Percentiles rank a stretch among this genome's conserved stretches.
phyloP scores from a whole-genome alignment of 108 stramenopile genomes.

The Fistulifera solaris region DNA sequence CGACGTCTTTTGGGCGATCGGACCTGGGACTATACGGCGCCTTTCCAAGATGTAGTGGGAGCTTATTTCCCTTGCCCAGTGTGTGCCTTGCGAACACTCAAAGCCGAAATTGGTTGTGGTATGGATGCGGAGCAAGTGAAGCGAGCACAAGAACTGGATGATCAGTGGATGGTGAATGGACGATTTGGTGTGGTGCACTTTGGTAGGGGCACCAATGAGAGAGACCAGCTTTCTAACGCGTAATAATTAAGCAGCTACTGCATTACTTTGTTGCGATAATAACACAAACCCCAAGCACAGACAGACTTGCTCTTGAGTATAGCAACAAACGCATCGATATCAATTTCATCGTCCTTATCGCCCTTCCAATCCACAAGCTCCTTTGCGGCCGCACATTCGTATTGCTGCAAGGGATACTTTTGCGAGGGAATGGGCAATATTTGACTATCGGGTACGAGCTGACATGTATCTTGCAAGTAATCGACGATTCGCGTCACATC shows the following conservation, averaged over 20 bases:
- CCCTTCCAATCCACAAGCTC: slow-evolving; percentile 48
- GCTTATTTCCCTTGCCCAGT: slow-evolving; percentile 88
- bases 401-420: slow-evolving; percentile 63
- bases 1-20: slow-evolving; percentile 87
- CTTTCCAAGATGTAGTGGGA: slow-evolving; percentile 85
- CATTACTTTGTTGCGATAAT: slow-evolving; percentile 13
- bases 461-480: slow-evolving; percentile 68
- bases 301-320: slow-evolving; percentile 62
- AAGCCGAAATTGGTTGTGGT: slow-evolving; percentile 90
- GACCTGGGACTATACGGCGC: slow-evolving; percentile 74
- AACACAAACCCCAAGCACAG: slow-evolving; percentile 85
- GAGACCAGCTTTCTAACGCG: no score
- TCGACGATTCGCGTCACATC: slow-evolving; percentile 47
- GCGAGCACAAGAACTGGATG: slow-evolving; percentile 49
- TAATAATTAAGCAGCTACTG: no score
- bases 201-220: slow-evolving; percentile 27
- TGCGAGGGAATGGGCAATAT: slow-evolving; percentile 40
- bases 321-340: slow-evolving; percentile 33
- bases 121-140: slow-evolving; percentile 70
- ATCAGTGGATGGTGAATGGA: slow-evolving; percentile 82
- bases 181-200: slow-evolving; percentile 87
- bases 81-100: slow-evolving; percentile 86
- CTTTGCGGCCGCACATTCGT: slow-evolving; percentile 40
- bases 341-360: slow-evolving; percentile 18
- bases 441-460: slow-evolving; percentile 69